Base-by-base conservation (phyloP, 1,139 yeast genomes). In the Blastobotrys arbuscula region DNA sequence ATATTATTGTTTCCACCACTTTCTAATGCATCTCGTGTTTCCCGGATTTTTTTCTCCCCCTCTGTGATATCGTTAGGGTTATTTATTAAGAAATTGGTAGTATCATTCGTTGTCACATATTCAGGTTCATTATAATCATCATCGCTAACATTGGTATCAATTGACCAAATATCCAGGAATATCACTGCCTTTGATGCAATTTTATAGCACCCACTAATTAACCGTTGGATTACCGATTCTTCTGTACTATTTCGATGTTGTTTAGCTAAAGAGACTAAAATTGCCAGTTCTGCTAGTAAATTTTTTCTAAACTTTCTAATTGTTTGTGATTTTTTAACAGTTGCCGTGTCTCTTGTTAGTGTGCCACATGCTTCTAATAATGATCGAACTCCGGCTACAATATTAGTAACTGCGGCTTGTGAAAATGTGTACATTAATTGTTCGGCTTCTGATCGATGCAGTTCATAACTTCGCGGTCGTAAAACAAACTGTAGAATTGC, bases 211-310 rank as follows among this genome's bases (percentile, higher is more conserved):
- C 89, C 77, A 45, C 82, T 67, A 31, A 86, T 84, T 52, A 90
- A 71, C 20, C 82, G 78, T 57, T 83, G 88, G 51, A 88, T 77
- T 56, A 85, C 82, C 40, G 75, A 73, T 46, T 74, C 74, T 52
- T 79, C 82, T 35, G 83, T 74, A 0, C 95, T 82, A 47, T 86
- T 82, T 60, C 84, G 81, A 62, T 81, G 85, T 50, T 85, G 88
- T 59, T 85, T 88, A 2, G 97, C 96, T 58, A 85, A 84, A 9
- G 84, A 78, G 77, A 90, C 89, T 41, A 92, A 71, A 52, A 83
- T 84, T 49, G 94, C 90, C 84, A 97, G 85, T 62, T 90, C 97
- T 0, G 96, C 90, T 41, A 92, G 76, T 50, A 92, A 70, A 19
- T 82, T 75, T 65, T 90, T 90, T 56, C 98, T 76, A 51, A 84